Evolutionary conservation across 2,329 filamentous ascomycete species (phyloP), one percentile per base, ranked within the genome.

Genomic region (Ambrosiella cleistominuta): DNA sequence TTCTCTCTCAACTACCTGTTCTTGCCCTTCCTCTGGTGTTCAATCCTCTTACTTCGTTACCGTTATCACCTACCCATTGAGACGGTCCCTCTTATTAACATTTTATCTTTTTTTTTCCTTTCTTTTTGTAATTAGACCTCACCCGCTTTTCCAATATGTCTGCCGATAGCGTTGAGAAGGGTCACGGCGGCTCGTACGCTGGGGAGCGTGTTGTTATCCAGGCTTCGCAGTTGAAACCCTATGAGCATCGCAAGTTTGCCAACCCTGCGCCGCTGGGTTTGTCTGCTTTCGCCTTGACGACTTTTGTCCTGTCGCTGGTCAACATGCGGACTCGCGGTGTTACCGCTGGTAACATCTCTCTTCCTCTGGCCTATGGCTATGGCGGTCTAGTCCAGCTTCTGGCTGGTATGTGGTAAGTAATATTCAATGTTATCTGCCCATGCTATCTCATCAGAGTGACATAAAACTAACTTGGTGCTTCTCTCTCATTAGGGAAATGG

Each of bases 201-300:
- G 59, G 58, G 19, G 59, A 61, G 59, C 59, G 61, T 19, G 54
- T 60, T 42, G 55, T 63, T 54, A 59, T 87, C 69, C 82, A 88
- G 69, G 83, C 85, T 56, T 83, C 83, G 71, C 69, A 76, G 50
- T 79, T 83, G 75, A 80, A 77, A 70, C 73, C 81, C 7, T 72
- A 73, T 56, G 78, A 80, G 70, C 76, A 79, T 67, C 81, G 83
- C 71, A 85, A 86, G 73, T 80, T 90, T 69, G 86, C 78, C 72
- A 90, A 90, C 71, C 86, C 86, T 3, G 85, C 83, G 57, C 86
- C 86, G 37, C 76, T 90, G 44, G 86, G 87, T 62, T 79, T 91
- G 54, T 79, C 75, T 62, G 86, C 84, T 67, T 91, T 91, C 73
- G 87, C 86, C 62, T 74, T 91, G 66, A 91, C 86, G 57, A 91